Evolutionary conservation across 192 early-diverging fungal genomes (phyloP).

Genomic region (Phycomyces nitens): DNA sequence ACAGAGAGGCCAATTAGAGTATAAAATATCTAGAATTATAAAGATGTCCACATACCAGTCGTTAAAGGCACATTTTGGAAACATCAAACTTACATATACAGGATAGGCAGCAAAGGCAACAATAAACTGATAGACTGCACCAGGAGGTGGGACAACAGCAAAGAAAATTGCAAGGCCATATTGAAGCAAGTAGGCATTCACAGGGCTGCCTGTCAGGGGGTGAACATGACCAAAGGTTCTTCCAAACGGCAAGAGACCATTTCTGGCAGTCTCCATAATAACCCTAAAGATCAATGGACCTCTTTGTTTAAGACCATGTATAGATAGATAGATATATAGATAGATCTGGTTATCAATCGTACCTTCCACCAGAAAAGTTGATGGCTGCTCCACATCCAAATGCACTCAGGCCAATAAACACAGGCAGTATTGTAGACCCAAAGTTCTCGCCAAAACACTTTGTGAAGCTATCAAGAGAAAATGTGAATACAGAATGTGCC

Average conservation of each 20-base stretch:
- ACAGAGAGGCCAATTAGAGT: constrained; percentile 10
- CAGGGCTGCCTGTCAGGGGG: constrained; percentile 17
- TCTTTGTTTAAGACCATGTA: neutral
- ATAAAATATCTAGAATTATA: constrained; percentile 13
- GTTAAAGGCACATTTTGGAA: neutral
- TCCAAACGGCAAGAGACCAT: constrained; percentile 27
- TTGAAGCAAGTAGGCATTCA: constrained; percentile 22
- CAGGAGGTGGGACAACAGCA: constrained; percentile 26
- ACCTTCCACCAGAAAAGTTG: constrained; percentile 7
- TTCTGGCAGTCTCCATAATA: constrained; percentile 27
- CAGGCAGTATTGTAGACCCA: constrained; percentile 19
- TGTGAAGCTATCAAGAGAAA: constrained; percentile 17
- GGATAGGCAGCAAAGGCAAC: constrained; percentile 28
- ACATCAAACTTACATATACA: constrained; percentile 10
- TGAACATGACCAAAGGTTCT: constrained; percentile 22
- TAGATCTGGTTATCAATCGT: neutral
- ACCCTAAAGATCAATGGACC: constrained; percentile 13
- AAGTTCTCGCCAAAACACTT: constrained; percentile 22
- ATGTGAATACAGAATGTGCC: neutral
- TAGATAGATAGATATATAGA: too few species aligned
- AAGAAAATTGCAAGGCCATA: constrained; percentile 23
- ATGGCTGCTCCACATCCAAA: constrained; percentile 28
- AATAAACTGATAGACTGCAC: constrained; percentile 31
- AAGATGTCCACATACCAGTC: neutral
- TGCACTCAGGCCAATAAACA: constrained; percentile 27